Evolutionary conservation across 2,329 filamentous ascomycete genomes (phyloP).

Genomic region (Cryphonectria carpinicola): DNA sequence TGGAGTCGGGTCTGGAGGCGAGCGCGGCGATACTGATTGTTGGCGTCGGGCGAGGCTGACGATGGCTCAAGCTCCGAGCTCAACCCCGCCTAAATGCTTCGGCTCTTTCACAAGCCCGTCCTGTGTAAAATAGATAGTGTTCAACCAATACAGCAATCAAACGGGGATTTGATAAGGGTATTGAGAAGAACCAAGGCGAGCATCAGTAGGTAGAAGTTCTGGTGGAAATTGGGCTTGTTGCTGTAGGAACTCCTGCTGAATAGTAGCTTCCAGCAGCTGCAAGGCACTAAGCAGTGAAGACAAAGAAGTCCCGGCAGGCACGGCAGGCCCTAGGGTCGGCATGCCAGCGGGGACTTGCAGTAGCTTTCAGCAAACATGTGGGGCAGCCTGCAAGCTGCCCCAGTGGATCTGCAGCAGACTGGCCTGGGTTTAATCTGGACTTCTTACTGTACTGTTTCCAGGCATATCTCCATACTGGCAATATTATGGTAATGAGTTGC

Average conservation of each 20-base stretch:
- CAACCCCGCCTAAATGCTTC: neutral
- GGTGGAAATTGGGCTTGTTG: neutral
- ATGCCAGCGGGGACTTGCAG: neutral
- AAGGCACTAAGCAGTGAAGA: neutral
- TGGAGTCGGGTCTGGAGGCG: neutral
- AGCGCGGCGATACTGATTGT: neutral
- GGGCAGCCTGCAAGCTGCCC: neutral
- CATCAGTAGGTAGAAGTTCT: neutral
- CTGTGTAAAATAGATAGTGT: neutral
- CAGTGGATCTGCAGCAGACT: neutral
- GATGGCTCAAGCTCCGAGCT: constrained; percentile 1
- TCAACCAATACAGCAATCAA: neutral
- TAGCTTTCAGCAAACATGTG: neutral
- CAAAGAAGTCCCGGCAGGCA: neutral
- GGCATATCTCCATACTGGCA: neutral
- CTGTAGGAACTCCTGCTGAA: neutral
- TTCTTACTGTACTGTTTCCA: neutral
- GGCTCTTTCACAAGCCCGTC: neutral
- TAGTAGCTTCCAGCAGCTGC: neutral
- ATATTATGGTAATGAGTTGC: neutral
- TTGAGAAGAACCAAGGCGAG: neutral
- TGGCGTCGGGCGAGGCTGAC: constrained; percentile 1
- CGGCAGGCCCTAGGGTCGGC: neutral
- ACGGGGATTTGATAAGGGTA: neutral
- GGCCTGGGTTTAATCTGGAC: neutral